A percentile compares a stretch with the other conserved stretches of the same genome.
Conservation (phyloP, 345 rosid species). For the Jatropha curcas region DNA sequence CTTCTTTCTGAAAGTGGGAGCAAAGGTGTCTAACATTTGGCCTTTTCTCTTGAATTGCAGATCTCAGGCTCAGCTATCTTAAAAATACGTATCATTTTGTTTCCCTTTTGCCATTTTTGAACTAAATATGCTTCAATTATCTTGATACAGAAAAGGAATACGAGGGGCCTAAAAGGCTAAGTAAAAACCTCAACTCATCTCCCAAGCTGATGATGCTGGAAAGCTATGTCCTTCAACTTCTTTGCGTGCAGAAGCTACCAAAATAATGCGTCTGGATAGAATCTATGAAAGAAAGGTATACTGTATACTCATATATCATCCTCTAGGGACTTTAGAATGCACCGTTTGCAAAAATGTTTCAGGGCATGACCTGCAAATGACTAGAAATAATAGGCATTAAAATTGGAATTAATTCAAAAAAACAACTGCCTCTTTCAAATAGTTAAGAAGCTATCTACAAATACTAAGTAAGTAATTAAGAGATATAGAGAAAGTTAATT, state of each 20-base stretch:
- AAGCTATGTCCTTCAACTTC: constrained; percentile 46
- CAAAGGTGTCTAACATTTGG: constrained; percentile 24
- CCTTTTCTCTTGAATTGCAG: neutral
- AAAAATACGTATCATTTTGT: neutral
- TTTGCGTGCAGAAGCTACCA: constrained; percentile 34
- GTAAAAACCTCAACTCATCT: constrained; percentile 24
- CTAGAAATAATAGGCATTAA: neutral
- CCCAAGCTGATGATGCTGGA: constrained; percentile 47
- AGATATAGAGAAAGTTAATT: neutral
- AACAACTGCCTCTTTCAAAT: neutral
- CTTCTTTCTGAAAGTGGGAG: constrained; percentile 18
- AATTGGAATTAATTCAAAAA: neutral
- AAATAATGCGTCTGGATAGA: constrained; percentile 3
- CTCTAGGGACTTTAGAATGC: no score
- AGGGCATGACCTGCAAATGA: neutral
- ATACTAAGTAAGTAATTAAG: neutral
- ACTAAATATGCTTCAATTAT: neutral
- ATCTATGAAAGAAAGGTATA: constrained; percentile 21
- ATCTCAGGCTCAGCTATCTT: no score
- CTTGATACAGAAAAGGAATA: constrained; percentile 12
- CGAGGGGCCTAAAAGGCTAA: constrained; percentile 17
- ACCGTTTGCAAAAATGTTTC: neutral
- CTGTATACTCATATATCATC: no score
- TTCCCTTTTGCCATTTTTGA: neutral
- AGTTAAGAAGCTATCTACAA: neutral